Evolutionary conservation across 768 basidiomycete species (phyloP).

Genomic region (Suillus cothurnatus): DNA sequence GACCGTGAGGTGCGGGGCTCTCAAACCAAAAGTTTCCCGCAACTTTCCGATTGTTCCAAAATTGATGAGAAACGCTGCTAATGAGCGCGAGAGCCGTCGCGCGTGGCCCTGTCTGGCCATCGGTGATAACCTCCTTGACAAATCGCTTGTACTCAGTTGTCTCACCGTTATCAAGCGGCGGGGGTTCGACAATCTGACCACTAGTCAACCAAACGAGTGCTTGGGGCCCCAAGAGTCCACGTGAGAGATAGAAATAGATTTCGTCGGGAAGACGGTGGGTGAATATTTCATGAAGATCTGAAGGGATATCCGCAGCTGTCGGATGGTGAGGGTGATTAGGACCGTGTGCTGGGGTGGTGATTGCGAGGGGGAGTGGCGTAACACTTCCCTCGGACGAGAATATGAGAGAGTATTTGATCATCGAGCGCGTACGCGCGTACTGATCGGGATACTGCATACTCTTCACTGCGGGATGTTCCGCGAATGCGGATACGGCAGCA

Average conservation of each 20-base stretch:
- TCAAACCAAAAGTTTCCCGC: slow-evolving; percentile 79
- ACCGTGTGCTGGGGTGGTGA: slow-evolving; percentile 52
- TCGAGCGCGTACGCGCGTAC: slow-evolving; percentile 86
- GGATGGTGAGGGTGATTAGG: slow-evolving; percentile 64
- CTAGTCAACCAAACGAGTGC: slow-evolving; percentile 94
- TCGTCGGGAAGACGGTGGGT: slow-evolving; percentile 94
- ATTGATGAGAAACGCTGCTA: slow-evolving; percentile 73
- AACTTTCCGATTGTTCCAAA: slow-evolving; percentile 82
- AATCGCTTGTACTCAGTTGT: slow-evolving; percentile 94
- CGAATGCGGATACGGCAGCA: slow-evolving; percentile 72
- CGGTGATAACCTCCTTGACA: slow-evolving; percentile 94
- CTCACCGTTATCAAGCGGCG: slow-evolving; percentile 93
- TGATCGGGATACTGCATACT: slow-evolving; percentile 77
- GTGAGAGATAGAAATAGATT: slow-evolving; percentile 93
- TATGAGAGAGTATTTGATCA: slow-evolving; percentile 91
- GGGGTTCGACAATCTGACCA: slow-evolving; percentile 81
- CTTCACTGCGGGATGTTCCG: slow-evolving; percentile 85
- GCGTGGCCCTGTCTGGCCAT: slow-evolving; percentile 90
- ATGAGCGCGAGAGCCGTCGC: slow-evolving; percentile 90
- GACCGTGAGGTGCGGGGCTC: slow-evolving; percentile 45
- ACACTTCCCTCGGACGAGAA: slow-evolving; percentile 86
- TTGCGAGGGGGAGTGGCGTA: slow-evolving; percentile 75
- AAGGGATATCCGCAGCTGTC: slow-evolving; percentile 86
- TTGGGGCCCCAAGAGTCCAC: slow-evolving; percentile 86
- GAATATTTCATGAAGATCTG: slow-evolving; percentile 93